Percentiles rank a stretch among this genome's conserved stretches.
Conservation (phyloP, 169 alveolate species). For the Cryptosporidium bovis region DNA sequence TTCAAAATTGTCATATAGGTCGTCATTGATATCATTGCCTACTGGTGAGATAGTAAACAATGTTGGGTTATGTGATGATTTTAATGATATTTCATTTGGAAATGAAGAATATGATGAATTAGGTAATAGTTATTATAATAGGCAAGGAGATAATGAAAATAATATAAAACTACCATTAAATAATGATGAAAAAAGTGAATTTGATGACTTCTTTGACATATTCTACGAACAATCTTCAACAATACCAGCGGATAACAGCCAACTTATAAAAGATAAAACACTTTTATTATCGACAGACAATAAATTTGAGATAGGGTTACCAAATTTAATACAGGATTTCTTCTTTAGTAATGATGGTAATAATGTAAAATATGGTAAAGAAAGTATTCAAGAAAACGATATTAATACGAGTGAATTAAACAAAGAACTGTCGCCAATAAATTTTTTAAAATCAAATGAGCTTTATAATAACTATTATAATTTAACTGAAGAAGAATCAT, state of each 20-base stretch:
- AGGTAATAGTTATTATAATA: background rate
- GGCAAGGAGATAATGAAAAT: constrained; percentile 3
- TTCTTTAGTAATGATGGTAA: constrained; percentile 10
- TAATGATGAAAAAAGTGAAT: constrained; percentile 13
- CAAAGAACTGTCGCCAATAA: constrained; percentile 31
- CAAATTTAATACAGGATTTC: constrained; percentile 60
- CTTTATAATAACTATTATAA: constrained; percentile 8
- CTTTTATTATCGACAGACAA: background rate
- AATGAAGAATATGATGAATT: constrained; percentile 21
- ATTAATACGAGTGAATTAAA: background rate
- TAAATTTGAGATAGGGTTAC: constrained; percentile 52
- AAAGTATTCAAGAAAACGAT: background rate
- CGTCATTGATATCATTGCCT: constrained; percentile 59
- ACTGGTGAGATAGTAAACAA: constrained; percentile 43
- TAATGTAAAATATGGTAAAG: background rate
- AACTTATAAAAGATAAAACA: constrained; percentile 23
- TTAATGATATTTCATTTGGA: constrained; percentile 17
- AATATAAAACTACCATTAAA: background rate
- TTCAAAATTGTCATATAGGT: constrained; percentile 23
- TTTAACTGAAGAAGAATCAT: constrained; percentile 53
- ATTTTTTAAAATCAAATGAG: constrained; percentile 8
- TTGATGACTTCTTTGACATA: constrained; percentile 71
- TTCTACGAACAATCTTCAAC: constrained; percentile 65
- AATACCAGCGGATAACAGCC: constrained; percentile 40
- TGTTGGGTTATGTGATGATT: constrained; percentile 25